Base-by-base conservation (phyloP, 1,139 yeast genomes). In the Hanseniaspora sp. region DNA sequence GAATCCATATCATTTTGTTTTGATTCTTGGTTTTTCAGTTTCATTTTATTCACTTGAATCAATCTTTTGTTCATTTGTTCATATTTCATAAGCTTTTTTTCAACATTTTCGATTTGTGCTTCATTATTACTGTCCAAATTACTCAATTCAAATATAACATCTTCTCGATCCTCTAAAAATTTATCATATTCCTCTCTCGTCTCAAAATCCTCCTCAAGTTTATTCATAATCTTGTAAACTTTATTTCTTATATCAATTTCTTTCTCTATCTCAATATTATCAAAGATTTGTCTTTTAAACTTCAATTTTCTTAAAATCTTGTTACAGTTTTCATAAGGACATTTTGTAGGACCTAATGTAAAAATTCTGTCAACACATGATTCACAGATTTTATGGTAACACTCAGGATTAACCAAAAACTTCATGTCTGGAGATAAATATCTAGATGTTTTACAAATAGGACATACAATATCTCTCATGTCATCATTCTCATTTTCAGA, bases 331-430 rank as follows among this genome's bases (percentile, higher is more conserved):
- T 92, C 87, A 67, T 88, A 90, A 0, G 98, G 98, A 67, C 98
- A 92, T 30, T 92, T 94, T 0, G 96, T 94, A 0, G 98, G 98
- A 5, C 99, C 99, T 52, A 86, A 71, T 12, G 95, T 81, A 67
- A 87, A 92, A 55, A 92, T 87, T 61, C 97, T 75, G 68, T 90
- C 97, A 46, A 88, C 97, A 69, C 98, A 92, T 3, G 95, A 83
- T 65, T 87, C 96, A 71, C 98, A 92, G 68, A 92, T 92, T 74
- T 87, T 90, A 66, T 92, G 99, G 66, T 94, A 92, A 69, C 99
- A 92, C 67, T 92, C 98, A 0, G 97, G 95, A 63, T 92, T 92
- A 58, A 92, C 90, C 56, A 92, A 77, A 65, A 92, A 90, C 62
- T 77, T 81, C 85, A 92, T 86, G 63, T 90, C 90, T 40, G 98